A percentile compares a stretch with the other conserved stretches of the same genome.
Evolutionary conservation across 2,329 filamentous ascomycete species (phyloP).

Genomic region (Xylaria sp.): DNA sequence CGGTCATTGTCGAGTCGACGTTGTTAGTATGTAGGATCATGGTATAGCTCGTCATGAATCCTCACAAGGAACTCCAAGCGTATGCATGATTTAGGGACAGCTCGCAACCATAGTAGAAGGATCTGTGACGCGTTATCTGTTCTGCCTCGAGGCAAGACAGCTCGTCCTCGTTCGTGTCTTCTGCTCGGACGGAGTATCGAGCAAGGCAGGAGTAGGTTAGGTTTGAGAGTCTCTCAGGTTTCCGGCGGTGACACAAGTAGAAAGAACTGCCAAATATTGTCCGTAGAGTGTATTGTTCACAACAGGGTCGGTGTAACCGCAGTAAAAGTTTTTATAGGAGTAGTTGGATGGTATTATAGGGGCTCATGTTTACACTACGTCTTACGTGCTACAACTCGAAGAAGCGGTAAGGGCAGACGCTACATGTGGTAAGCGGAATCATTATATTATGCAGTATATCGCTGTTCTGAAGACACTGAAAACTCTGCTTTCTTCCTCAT

Average conservation of each 20-base stretch:
- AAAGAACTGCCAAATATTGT: neutral
- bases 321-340: neutral
- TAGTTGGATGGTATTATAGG: neutral
- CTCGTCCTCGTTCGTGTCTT: neutral
- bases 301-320: neutral
- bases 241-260: neutral
- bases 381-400: conserved; percentile 2
- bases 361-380: conserved; percentile 7
- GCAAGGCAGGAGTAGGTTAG: neutral
- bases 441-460: conserved; percentile 23
- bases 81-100: neutral
- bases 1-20: neutral
- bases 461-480: conserved; percentile 13
- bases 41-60: neutral
- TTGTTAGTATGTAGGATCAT: neutral
- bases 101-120: neutral
- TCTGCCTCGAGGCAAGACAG: neutral
- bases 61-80: neutral
- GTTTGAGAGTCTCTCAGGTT: neutral
- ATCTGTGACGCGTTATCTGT: neutral
- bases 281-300: neutral
- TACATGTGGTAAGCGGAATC: conserved; percentile 14
- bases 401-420: neutral
- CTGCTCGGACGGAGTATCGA: neutral
- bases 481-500: conserved; percentile 10